Conservation (phyloP, 306 rosid genomes). For the apple (Malus domestica) region DNA sequence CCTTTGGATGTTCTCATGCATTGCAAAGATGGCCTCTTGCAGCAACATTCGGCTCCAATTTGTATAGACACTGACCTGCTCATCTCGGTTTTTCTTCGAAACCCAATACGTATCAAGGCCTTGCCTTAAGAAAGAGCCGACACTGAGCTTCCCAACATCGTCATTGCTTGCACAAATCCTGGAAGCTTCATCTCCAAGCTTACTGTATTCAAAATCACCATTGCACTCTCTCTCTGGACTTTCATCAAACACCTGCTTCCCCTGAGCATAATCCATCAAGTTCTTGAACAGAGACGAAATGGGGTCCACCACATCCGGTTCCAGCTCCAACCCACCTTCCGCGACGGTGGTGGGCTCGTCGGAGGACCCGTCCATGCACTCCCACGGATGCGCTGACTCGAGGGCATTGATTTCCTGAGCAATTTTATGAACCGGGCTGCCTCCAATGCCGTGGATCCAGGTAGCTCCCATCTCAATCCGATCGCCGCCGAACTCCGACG, state of each 20-base stretch:
- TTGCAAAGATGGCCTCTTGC: conserved; percentile 69
- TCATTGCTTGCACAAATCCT: conserved; percentile 15
- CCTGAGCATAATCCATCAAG: conserved; percentile 69
- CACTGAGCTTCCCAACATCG: conserved; percentile 34
- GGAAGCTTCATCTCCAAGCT: conserved; percentile 33
- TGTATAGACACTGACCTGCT: conserved; percentile 36
- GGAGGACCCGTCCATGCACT: conserved; percentile 74
- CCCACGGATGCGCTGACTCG: conserved; percentile 82
- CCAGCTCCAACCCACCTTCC: conserved; percentile 64
- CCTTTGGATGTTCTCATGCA: conserved; percentile 72
- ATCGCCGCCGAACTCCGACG: conserved; percentile 88
- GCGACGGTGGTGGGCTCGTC: conserved; percentile 59
- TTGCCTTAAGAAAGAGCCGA: conserved; percentile 57
- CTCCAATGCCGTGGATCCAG: conserved; percentile 97
- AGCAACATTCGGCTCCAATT: conserved; percentile 52
- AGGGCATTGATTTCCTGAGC: conserved; percentile 66
- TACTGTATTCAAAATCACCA: conserved; percentile 10
- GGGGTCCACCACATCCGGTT: conserved; percentile 49
- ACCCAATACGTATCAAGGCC: conserved; percentile 59
- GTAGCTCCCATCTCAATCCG: conserved; percentile 96
- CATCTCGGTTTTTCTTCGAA: conserved; percentile 31
- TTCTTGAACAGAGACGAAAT: conserved; percentile 53
- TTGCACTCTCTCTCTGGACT: conserved; percentile 17
- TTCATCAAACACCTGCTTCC: conserved; percentile 25
- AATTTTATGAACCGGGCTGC: conserved; percentile 75